Percentiles rank a stretch among this genome's conserved stretches.
Conservation (phyloP, 257 asterid genomes). For the Scutellaria minor region DNA sequence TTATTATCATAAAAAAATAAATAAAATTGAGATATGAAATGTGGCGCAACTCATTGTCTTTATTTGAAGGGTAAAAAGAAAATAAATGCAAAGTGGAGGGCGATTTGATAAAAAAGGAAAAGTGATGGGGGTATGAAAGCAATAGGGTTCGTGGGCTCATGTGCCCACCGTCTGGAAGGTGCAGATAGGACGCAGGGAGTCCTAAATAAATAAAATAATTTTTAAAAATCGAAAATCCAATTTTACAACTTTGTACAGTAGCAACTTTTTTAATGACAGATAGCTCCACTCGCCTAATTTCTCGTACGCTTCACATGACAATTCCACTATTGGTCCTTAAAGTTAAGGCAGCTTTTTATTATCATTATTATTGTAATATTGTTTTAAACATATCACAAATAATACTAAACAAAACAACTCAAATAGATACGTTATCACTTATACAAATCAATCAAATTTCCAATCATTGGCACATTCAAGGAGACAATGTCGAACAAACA, state of each 20-base stretch:
- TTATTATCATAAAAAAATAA: not conserved
- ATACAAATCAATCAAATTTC: slow-evolving; percentile 13
- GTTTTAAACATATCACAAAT: too few species aligned
- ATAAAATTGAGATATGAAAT: not conserved
- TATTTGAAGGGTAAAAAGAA: slow-evolving; percentile 22
- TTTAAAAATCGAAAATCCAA: not conserved
- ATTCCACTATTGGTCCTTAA: slow-evolving; percentile 29
- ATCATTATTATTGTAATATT: not conserved
- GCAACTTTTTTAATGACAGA: slow-evolving; percentile 1
- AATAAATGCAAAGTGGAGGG: slow-evolving; percentile 11
- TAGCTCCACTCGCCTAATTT: slow-evolving; percentile 26
- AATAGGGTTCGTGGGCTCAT: slow-evolving; percentile 31
- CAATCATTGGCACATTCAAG: slow-evolving; percentile 28
- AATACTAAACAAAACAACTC: not conserved
- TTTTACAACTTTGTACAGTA: not conserved
- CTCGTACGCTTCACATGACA: slow-evolving; percentile 38
- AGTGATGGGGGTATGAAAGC: slow-evolving; percentile 11
- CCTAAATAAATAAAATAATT: not conserved
- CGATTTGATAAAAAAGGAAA: not conserved
- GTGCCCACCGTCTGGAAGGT: slow-evolving; percentile 31
- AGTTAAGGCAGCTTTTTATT: not conserved
- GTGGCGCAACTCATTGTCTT: not conserved
- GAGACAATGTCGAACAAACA: slow-evolving; percentile 21
- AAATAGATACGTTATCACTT: slow-evolving; percentile 11
- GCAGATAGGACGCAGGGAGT: slow-evolving; percentile 7